These are phyloP conservation scores for Talaromyces wortmannii DNA, from an alignment of 495 filamentous ascomycete genomes.

Conservation along the genomic window DNA sequence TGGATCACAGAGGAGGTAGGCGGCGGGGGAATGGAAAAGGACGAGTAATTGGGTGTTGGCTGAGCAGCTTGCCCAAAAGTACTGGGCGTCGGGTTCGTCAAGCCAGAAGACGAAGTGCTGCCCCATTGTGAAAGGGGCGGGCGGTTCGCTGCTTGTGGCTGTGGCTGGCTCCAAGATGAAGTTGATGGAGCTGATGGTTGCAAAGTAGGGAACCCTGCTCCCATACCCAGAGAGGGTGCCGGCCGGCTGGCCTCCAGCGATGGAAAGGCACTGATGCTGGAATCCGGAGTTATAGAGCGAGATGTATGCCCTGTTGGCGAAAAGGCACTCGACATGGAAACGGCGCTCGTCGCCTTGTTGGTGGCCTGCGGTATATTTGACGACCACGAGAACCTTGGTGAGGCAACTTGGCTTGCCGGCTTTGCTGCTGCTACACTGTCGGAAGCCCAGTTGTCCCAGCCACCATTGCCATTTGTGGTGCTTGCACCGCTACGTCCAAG, in stretches of 20 bases:
- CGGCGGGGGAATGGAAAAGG: slow-evolving; percentile 42
- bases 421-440: slow-evolving; percentile 16
- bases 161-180: neutral
- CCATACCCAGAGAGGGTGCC: slow-evolving; percentile 15
- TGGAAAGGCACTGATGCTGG: slow-evolving; percentile 39
- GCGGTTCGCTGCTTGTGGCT: neutral
- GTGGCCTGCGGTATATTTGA: slow-evolving; percentile 15
- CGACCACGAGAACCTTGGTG: slow-evolving; percentile 44
- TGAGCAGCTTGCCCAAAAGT: slow-evolving; percentile 9
- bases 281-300: slow-evolving; percentile 48
- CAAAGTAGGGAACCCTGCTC: slow-evolving; percentile 23
- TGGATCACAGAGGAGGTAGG: slow-evolving; percentile 15
- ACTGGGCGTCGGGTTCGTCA: slow-evolving; percentile 7
- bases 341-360: slow-evolving; percentile 14
- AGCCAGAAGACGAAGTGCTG: slow-evolving; percentile 4
- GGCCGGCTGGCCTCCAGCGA: slow-evolving; percentile 37
- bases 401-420: slow-evolving; percentile 15
- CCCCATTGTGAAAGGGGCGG: neutral
- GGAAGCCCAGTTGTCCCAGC: slow-evolving; percentile 28
- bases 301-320: slow-evolving; percentile 14
- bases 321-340: neutral
- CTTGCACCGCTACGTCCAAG: slow-evolving; percentile 48
- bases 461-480: slow-evolving; percentile 23
- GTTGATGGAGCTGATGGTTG: slow-evolving; percentile 16
- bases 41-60: slow-evolving; percentile 30